A percentile compares a stretch with the other conserved stretches of the same genome.
These are phyloP conservation scores for Lactarius deliciosus DNA, from an alignment of 768 basidiomycete species.

Conservation along the genomic window DNA sequence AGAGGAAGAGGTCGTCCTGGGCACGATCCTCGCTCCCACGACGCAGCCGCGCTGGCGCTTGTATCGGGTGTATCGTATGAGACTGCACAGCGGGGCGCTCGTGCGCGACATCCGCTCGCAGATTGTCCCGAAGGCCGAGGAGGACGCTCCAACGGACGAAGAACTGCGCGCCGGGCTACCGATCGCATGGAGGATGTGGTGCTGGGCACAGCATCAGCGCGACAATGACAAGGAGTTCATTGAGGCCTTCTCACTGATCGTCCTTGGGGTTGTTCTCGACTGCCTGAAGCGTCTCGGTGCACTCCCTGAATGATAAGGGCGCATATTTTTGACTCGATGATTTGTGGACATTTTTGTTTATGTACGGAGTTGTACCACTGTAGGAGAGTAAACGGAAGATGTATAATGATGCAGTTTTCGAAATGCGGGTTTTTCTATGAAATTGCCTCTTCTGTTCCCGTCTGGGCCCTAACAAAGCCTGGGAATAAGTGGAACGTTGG, in stretches of 20 bases:
- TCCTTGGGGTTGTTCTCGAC: conserved; percentile 40
- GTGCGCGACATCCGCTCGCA: conserved; percentile 50
- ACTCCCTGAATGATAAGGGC: neutral
- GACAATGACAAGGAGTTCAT: conserved; percentile 31
- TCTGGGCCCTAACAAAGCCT: no score
- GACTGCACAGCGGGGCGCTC: conserved; percentile 51
- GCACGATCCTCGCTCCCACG: conserved; percentile 72
- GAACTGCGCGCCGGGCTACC: conserved; percentile 43
- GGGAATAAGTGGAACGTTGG: no score
- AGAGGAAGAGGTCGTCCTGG: conserved; percentile 75
- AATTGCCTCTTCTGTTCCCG: no score
- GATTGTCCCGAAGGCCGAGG: conserved; percentile 27
- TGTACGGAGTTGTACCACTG: no score
- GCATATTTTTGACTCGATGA: neutral
- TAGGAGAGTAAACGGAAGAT: no score
- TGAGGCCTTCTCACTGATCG: conserved; percentile 68
- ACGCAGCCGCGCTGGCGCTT: conserved; percentile 58
- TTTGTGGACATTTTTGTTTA: neutral
- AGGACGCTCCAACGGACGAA: neutral
- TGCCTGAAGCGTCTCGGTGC: conserved; percentile 5
- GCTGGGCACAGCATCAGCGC: conserved; percentile 46
- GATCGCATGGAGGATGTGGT: conserved; percentile 67
- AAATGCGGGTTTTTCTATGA: no score
- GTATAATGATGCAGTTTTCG: no score
- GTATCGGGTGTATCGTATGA: conserved; percentile 62